A percentile compares a stretch with the other conserved stretches of the same genome.
These are phyloP conservation scores for Pichia norvegensis DNA, from an alignment of 1,139 yeast species.

Conservation along the genomic window DNA sequence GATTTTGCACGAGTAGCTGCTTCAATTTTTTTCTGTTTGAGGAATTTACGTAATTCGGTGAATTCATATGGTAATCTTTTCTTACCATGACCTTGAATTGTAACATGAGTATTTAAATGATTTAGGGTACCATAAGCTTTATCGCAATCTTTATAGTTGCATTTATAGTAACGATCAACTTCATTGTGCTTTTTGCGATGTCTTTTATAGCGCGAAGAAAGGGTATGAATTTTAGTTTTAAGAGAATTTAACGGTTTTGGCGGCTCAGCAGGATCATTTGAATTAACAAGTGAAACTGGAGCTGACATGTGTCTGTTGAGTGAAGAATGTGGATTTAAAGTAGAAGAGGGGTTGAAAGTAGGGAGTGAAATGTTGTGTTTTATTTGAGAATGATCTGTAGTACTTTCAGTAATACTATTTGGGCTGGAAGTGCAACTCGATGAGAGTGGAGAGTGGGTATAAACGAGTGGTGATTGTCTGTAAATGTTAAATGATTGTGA, in stretches of 20 bases:
- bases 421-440: neutral
- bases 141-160: conserved; percentile 52
- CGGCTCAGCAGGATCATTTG: neutral
- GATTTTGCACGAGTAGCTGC: neutral
- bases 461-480: neutral
- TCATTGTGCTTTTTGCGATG: conserved; percentile 65
- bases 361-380: neutral
- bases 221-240: no score
- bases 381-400: no score
- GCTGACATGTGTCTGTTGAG: neutral
- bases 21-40: neutral
- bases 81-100: conserved; percentile 64
- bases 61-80: conserved; percentile 58
- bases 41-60: conserved; percentile 3
- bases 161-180: conserved; percentile 57
- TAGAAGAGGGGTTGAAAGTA: neutral
- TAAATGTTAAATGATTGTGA: neutral
- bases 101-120: conserved; percentile 70
- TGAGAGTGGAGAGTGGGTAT: neutral
- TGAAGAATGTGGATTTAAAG: neutral
- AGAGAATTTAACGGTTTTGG: neutral
- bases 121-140: conserved; percentile 73
- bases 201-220: conserved; percentile 39
- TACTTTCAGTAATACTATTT: neutral
- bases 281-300: neutral